Evolutionary conservation across 169 alveolate species (phyloP).

Genomic region (Plasmodium ovale): DNA sequence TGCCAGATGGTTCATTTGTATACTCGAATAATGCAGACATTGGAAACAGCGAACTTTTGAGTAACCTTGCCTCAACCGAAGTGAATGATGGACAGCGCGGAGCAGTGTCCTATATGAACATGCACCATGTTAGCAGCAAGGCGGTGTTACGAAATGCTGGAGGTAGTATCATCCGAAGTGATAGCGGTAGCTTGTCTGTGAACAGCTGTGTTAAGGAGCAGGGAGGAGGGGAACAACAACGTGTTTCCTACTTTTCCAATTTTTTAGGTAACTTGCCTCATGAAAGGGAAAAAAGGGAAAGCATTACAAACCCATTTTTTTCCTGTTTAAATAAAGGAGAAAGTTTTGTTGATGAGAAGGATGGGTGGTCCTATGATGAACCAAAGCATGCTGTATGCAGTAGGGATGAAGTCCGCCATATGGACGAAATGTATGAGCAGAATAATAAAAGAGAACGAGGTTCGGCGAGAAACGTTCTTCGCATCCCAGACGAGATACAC

Average conservation of each 20-base stretch:
- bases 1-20: background rate
- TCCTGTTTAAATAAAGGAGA: background rate
- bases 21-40: background rate
- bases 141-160: background rate
- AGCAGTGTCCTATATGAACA: background rate
- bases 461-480: background rate
- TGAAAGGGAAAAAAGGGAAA: slow-evolving; percentile 8
- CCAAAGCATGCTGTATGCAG: background rate
- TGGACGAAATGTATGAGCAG: background rate
- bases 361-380: background rate
- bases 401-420: background rate
- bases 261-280: slow-evolving; percentile 4
- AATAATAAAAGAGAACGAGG: background rate
- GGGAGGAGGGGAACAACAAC: slow-evolving; percentile 31
- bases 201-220: slow-evolving; percentile 1
- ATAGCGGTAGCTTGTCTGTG: background rate
- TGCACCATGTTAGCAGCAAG: background rate
- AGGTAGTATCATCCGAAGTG: background rate
- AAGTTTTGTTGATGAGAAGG: background rate
- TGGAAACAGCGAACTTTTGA: background rate
- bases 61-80: background rate
- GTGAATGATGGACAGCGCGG: background rate
- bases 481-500: background rate
- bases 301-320: background rate
- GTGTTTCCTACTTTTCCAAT: slow-evolving; percentile 16